Percentiles rank a stretch among this genome's conserved stretches.
These are phyloP conservation scores for Lagenidium sp. DNA, from an alignment of 352 stramenopile genomes.

Conservation along the genomic window DNA sequence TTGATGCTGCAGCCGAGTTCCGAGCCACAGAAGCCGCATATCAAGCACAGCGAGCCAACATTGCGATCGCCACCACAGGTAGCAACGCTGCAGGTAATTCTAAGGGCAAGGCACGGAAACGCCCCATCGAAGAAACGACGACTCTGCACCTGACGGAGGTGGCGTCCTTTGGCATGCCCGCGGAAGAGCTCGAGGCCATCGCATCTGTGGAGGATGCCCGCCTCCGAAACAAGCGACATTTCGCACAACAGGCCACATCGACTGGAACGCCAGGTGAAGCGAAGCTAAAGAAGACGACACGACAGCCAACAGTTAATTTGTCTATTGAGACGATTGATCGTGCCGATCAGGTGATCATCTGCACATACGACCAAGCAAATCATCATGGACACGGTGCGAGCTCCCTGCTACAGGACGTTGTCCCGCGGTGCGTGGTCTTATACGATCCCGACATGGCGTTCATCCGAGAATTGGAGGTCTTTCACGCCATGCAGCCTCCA, in stretches of 20 bases:
- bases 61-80: neutral
- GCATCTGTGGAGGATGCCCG: conserved; percentile 19
- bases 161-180: conserved; percentile 64
- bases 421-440: conserved; percentile 88
- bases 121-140: neutral
- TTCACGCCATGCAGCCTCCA: conserved; percentile 48
- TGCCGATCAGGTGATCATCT: conserved; percentile 49
- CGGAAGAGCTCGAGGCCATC: conserved; percentile 45
- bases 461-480: conserved; percentile 93
- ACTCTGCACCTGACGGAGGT: conserved; percentile 19
- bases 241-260: neutral
- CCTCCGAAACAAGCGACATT: conserved; percentile 9
- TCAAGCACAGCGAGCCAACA: conserved; percentile 7
- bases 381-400: conserved; percentile 44
- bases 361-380: conserved; percentile 72
- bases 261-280: too few relatives aligned
- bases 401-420: conserved; percentile 84
- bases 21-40: conserved; percentile 32
- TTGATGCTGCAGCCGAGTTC: conserved; percentile 38
- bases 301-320: conserved; percentile 20
- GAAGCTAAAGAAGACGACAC: conserved; percentile 10
- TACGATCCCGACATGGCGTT: conserved; percentile 95
- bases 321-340: conserved; percentile 41
- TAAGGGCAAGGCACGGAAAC: conserved; percentile 2
- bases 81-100: neutral